Evolutionary conservation across 2,329 filamentous ascomycete species (phyloP).

Genomic region (Drechslera avenae): DNA sequence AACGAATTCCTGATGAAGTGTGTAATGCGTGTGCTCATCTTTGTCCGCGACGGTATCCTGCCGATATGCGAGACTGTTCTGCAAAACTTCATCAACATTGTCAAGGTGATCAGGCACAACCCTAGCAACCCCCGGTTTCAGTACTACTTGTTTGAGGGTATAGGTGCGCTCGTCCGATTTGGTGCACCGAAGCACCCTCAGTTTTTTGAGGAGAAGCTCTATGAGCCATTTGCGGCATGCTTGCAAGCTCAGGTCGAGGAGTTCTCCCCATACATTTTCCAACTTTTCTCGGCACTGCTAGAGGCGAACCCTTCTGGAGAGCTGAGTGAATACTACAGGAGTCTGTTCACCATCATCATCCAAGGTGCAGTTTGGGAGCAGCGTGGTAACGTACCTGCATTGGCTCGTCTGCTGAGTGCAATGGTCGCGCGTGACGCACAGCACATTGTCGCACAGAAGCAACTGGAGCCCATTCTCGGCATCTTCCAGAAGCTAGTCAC

Average conservation of each 20-base stretch:
- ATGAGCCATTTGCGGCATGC: slow-evolving; percentile 80
- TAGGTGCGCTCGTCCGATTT: slow-evolving; percentile 85
- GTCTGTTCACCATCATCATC: slow-evolving; percentile 77
- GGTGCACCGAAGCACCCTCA: slow-evolving; percentile 70
- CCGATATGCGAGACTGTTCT: slow-evolving; percentile 79
- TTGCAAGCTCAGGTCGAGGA: slow-evolving; percentile 85
- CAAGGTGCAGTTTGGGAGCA: slow-evolving; percentile 87
- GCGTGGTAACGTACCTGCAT: slow-evolving; percentile 88
- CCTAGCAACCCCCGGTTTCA: slow-evolving; percentile 98
- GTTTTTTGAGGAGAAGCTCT: slow-evolving; percentile 79
- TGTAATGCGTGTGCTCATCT: slow-evolving; percentile 95
- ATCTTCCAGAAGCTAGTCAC: slow-evolving; percentile 91
- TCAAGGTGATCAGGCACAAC: slow-evolving; percentile 88
- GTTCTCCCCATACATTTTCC: slow-evolving; percentile 96
- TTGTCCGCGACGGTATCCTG: slow-evolving; percentile 81
- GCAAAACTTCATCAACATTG: slow-evolving; percentile 84
- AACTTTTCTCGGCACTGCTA: slow-evolving; percentile 87
- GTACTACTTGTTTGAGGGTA: slow-evolving; percentile 95
- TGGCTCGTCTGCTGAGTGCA: slow-evolving; percentile 81
- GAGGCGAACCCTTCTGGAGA: slow-evolving; percentile 82
- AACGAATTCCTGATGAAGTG: slow-evolving; percentile 99
- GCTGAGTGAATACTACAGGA: slow-evolving; percentile 80
- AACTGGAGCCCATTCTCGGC: slow-evolving; percentile 85
- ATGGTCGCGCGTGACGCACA: slow-evolving; percentile 79
- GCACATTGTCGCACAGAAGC: slow-evolving; percentile 76